These are phyloP conservation scores for Candida neerlandica DNA, from an alignment of 1,139 yeast genomes.

Conservation along the genomic window DNA sequence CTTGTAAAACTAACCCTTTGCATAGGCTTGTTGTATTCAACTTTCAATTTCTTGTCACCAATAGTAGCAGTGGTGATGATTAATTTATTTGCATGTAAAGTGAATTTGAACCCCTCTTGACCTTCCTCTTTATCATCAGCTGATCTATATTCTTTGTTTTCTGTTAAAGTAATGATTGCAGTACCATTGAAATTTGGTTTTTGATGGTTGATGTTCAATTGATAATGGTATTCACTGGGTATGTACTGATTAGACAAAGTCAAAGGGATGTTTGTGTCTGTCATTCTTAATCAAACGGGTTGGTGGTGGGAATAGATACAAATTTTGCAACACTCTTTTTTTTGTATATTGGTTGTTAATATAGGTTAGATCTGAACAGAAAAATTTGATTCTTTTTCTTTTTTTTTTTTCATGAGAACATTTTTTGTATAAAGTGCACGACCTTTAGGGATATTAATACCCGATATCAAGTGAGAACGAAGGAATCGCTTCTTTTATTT, in stretches of 20 bases:
- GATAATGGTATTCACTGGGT: slow-evolving; percentile 49
- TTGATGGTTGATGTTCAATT: slow-evolving; percentile 45
- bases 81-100: slow-evolving; percentile 33
- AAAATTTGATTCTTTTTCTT: no score
- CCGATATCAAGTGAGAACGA: no score
- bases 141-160: slow-evolving; percentile 19
- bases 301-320: not conserved
- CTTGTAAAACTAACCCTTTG: slow-evolving; percentile 33
- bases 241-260: slow-evolving; percentile 33
- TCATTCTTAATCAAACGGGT: not conserved
- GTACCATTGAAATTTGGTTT: slow-evolving; percentile 59
- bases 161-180: slow-evolving; percentile 34
- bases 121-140: not conserved
- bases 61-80: slow-evolving; percentile 30
- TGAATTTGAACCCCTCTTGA: slow-evolving; percentile 20
- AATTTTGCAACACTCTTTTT: slow-evolving; percentile 7
- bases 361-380: not conserved
- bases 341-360: no score
- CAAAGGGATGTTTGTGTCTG: slow-evolving; percentile 15
- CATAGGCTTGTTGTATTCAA: slow-evolving; percentile 38
- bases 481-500: no score
- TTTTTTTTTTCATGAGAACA: no score
- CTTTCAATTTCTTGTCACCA: slow-evolving; percentile 24
- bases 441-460: no score
- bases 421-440: no score